Conservation (phyloP, 2,329 filamentous ascomycete genomes). For the Achaetomium macrosporum region DNA sequence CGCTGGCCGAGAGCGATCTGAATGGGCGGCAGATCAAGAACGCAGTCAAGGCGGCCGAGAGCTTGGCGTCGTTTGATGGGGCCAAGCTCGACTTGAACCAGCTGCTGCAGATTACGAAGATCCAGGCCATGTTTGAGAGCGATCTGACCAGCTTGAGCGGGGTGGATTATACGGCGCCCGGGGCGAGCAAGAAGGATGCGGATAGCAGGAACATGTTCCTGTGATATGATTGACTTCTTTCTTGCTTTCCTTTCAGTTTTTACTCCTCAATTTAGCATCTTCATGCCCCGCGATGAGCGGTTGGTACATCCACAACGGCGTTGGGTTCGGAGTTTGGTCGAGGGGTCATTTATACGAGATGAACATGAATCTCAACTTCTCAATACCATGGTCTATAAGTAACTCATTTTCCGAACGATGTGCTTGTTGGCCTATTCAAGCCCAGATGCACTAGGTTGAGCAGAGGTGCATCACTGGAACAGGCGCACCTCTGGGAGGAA, state of each 20-base stretch:
- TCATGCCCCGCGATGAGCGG: neutral
- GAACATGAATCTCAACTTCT: too few species aligned
- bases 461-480: too few species aligned
- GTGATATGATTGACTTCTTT: slow-evolving; percentile 6
- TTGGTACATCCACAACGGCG: neutral
- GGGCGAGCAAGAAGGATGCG: slow-evolving; percentile 19
- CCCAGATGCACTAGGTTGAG: too few species aligned
- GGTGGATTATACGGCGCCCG: slow-evolving; percentile 23
- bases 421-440: too few species aligned
- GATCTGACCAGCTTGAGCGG: slow-evolving; percentile 21
- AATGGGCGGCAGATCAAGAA: slow-evolving; percentile 39
- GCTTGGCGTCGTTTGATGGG: slow-evolving; percentile 21
- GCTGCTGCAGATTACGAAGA: slow-evolving; percentile 24
- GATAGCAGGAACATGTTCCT: slow-evolving; percentile 24
- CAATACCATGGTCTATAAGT: too few species aligned
- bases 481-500: too few species aligned
- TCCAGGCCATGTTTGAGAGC: slow-evolving; percentile 24
- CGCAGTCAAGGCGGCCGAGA: slow-evolving; percentile 26
- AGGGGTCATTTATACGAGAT: too few species aligned
- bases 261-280: neutral
- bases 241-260: neutral
- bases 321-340: neutral
- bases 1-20: slow-evolving; percentile 31
- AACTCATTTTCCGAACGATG: too few species aligned
- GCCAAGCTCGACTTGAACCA: slow-evolving; percentile 22